Evolutionary conservation across 108 stramenopile species (phyloP), one percentile per base, ranked within the genome.

Genomic region (Chaetoceros muelleri): DNA sequence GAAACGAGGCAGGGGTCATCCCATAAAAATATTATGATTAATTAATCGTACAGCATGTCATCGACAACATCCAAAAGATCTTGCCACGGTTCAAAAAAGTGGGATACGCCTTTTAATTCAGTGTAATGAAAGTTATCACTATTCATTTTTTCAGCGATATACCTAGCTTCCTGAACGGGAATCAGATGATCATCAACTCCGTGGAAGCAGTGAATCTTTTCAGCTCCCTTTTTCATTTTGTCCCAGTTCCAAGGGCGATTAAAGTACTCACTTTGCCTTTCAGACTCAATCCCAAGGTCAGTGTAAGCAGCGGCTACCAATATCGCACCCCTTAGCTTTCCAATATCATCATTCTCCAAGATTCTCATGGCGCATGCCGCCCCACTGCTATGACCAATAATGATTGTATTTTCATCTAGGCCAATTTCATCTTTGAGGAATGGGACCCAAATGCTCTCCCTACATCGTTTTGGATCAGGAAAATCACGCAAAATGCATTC

Each of bases 131-230:
- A 62, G 19, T 54, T 62, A 22, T 54, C 1, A 49, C 65, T 47
- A 5, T 59, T 28, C 18, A 65, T 29, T 28, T 50, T 65, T 20
- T 59, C 57, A 13, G 65, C 65, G 22, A 65, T 58, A 49, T 65
- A 47, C 48, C 65, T 46, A 21, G 65, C 65, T 25, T 65, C 65
- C 8, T 5, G 5, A 17, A 59, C 55, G 17, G 65, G 65, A 24
- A 65, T 65, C 7, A 65, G 28, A n/a, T 46, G 57, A 49, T 65
- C 65, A 48, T 65, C 58, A 18, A 25, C 28, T 24, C 65, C 58
- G 49, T 65, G 65, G 17, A 46, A 65, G 20, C 23, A 58, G 22
- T 25, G 23, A 16, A 65, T 65, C 21, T 19, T 22, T 22, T 58
- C 29, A 21, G 65, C 65, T 0, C 57, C 57, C 0, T 50, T 28